Percentiles rank a stretch among this genome's conserved stretches.
Evolutionary conservation across 495 filamentous ascomycete genomes (phyloP).

Genomic region (Penicillium malachiteum): DNA sequence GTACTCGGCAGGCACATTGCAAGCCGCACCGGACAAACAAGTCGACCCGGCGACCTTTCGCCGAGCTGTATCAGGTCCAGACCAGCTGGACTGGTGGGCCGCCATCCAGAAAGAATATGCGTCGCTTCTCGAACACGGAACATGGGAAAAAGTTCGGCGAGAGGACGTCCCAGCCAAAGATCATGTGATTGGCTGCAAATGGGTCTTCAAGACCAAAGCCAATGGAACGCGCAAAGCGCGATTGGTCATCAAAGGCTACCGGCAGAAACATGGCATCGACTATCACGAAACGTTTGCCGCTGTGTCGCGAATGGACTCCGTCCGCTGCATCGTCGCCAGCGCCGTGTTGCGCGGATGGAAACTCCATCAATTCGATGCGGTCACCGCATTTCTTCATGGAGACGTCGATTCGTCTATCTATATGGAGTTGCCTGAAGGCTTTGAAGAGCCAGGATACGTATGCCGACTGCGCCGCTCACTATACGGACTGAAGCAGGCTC

Average conservation of each 20-base stretch:
- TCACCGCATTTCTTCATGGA: slow-evolving; percentile 6
- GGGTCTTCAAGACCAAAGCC: slow-evolving; percentile 6
- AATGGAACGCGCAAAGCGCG: slow-evolving; percentile 3
- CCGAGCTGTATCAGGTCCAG: slow-evolving; percentile 2
- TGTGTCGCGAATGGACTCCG: slow-evolving; percentile 5
- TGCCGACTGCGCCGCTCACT: slow-evolving; percentile 7
- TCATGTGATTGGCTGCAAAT: slow-evolving; percentile 7
- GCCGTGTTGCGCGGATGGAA: slow-evolving; percentile 7
- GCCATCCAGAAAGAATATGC: slow-evolving; percentile 8
- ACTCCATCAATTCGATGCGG: slow-evolving; percentile 10
- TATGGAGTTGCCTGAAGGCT: slow-evolving; percentile 6
- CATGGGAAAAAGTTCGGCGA: slow-evolving; percentile 4
- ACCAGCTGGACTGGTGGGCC: slow-evolving; percentile 4
- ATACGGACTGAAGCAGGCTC: slow-evolving; percentile 7
- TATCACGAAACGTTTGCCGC: slow-evolving; percentile 7
- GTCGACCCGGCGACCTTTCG: slow-evolving; percentile 6
- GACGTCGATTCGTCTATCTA: slow-evolving; percentile 6
- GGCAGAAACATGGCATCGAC: slow-evolving; percentile 5
- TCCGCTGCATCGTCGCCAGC: slow-evolving; percentile 10
- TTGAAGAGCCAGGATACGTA: slow-evolving; percentile 5
- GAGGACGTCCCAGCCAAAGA: slow-evolving; percentile 2
- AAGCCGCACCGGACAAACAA: background rate
- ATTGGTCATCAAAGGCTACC: slow-evolving; percentile 8
- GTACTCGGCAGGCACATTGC: slow-evolving; percentile 3
- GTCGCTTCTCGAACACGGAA: slow-evolving; percentile 6